Evolutionary conservation across 2,329 filamentous ascomycete species (phyloP), one percentile per base, ranked within the genome.

Genomic region (Cladosporium sp.): DNA sequence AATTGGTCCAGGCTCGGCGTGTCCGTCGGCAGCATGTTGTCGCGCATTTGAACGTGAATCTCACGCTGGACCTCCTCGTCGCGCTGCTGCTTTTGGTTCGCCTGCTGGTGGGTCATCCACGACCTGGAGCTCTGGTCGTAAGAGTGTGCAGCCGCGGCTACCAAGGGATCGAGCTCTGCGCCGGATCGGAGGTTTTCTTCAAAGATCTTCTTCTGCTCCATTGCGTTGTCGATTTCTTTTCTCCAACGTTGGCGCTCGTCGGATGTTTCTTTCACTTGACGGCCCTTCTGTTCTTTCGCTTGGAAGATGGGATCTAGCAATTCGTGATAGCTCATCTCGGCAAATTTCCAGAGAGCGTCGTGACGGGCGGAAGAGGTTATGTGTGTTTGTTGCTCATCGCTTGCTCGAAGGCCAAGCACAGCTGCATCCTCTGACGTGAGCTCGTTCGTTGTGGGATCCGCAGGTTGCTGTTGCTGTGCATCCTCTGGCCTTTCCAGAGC

Each of bases 321-420:
- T 68, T 97, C 90, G 62, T 97, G 96, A 71, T 95, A 88, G 0
- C 89, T 86, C 67, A 95, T 86, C 67, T 96, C 90, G 0, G 88
- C 90, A 27, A 94, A 83, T 65, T 95, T 88, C 62, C 95, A 96
- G 1, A 97, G 73, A 3, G 96, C 86, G 63, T 97, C 89, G 58
- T 86, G 88, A 22, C 57, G 32, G 12, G n/a, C 38, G 9, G 35
- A 40, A 22, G 11, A 13, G 13, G 19, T 25, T 27, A 2, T 12
- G 7, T 32, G 8, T 22, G 22, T 35, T 11, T n/a, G 13, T 15
- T n/a, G 15, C n/a, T n/a, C 15, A 16, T 35, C n/a, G 13, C 7
- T 15, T 8, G n/a, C 20, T 4, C n/a, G 8, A 18, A 48, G 7
- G 12, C 45, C 45, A 12, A 48, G 45, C 6, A 19, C 45, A 15